These are phyloP conservation scores for Salix udensis DNA, from an alignment of 345 rosid genomes.

Conservation along the genomic window DNA sequence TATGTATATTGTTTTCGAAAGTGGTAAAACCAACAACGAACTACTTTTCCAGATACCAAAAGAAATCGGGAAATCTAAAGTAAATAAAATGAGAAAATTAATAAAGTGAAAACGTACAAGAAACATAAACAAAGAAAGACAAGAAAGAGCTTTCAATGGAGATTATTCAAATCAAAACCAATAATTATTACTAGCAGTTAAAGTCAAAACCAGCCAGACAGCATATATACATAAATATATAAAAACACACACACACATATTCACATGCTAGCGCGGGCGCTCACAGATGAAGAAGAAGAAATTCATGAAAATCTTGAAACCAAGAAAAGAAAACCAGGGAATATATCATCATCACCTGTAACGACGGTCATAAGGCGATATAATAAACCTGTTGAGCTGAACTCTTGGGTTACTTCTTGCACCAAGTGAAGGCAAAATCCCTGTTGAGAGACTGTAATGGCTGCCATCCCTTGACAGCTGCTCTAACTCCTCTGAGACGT, in stretches of 20 bases:
- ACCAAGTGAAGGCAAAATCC: conserved; percentile 84
- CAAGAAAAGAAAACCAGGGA: background rate
- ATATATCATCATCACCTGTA: conserved; percentile 48
- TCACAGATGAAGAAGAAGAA: background rate
- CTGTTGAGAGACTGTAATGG: conserved; percentile 80
- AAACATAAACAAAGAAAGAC: background rate
- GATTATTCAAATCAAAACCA: background rate
- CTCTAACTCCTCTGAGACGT: conserved; percentile 48
- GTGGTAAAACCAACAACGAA: too few species aligned
- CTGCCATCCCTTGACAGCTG: conserved; percentile 80
- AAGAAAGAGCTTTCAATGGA: background rate
- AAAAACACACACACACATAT: too few species aligned
- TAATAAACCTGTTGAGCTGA: conserved; percentile 50
- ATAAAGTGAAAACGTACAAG: background rate
- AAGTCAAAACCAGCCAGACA: conserved; percentile 5
- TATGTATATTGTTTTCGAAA: too few species aligned
- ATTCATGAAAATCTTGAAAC: background rate
- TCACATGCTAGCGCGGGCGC: too few species aligned
- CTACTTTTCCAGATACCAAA: too few species aligned
- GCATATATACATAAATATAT: background rate
- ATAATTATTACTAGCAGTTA: background rate
- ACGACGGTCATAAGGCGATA: conserved; percentile 80
- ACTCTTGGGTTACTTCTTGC: conserved; percentile 70
- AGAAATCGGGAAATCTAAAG: too few species aligned
- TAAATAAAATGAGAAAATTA: background rate